Evolutionary conservation across 2,329 filamentous ascomycete species (phyloP).

Genomic region (Colletotrichum sp.): DNA sequence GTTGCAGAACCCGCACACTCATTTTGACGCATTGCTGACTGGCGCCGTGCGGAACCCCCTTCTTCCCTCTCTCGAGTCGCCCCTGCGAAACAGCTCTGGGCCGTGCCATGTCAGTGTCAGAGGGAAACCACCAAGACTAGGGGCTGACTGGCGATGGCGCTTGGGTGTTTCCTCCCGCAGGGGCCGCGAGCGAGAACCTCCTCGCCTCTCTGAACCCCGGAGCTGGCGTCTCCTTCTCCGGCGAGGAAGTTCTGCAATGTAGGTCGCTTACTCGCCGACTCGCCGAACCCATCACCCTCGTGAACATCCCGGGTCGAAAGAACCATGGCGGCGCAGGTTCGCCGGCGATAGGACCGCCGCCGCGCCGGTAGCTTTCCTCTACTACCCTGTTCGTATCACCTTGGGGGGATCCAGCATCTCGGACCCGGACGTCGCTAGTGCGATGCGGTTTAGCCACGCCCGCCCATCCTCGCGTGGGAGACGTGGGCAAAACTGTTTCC

Average conservation of each 20-base stretch:
- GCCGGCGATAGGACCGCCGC: background rate
- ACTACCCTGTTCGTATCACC: background rate
- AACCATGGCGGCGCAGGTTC: background rate
- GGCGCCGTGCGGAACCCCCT: background rate
- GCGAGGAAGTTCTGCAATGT: background rate
- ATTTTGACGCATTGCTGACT: constrained; percentile 1
- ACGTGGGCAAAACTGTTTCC: background rate
- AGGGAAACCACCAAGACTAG: background rate
- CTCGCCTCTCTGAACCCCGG: background rate
- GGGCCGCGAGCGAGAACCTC: background rate
- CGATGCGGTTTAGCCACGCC: background rate
- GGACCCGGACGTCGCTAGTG: background rate
- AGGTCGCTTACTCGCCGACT: background rate
- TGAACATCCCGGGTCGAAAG: background rate
- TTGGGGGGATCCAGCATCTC: background rate
- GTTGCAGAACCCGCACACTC: background rate
- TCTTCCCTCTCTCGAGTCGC: background rate
- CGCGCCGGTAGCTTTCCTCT: background rate
- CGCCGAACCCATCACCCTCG: background rate
- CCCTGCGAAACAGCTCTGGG: constrained; percentile 8
- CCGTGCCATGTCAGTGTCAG: constrained; percentile 4
- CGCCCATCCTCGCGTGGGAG: background rate
- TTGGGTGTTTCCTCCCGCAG: background rate
- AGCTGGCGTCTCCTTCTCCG: background rate
- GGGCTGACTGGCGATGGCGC: background rate